Evolutionary conservation across 371 early-diverging fungal genomes (phyloP).

Genomic region (Zychaea mexicana): DNA sequence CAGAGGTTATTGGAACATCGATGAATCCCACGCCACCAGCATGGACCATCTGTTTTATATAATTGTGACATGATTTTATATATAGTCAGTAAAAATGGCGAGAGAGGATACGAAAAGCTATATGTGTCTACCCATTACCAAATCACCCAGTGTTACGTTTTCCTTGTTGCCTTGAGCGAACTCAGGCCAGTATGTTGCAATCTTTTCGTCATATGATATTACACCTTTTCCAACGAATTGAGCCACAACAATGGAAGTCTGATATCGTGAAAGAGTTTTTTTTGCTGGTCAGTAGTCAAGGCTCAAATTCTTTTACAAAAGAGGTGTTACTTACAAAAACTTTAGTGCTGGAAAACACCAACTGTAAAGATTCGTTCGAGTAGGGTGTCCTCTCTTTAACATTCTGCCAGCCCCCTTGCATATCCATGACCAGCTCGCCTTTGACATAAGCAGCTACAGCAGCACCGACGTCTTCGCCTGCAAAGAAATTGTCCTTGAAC

Average conservation of each 20-base stretch:
- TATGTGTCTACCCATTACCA: conserved; percentile 25
- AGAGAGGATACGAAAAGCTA: not conserved
- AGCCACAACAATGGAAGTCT: conserved; percentile 58
- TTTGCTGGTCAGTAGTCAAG: too few species aligned
- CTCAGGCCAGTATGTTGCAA: conserved; percentile 77
- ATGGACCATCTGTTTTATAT: conserved; percentile 51
- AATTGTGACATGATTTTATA: too few species aligned
- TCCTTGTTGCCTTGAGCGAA: conserved; percentile 76
- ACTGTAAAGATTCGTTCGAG: conserved; percentile 56
- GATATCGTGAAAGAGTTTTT: too few species aligned
- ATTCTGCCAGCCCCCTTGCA: conserved; percentile 70
- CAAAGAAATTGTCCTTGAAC: conserved; percentile 34
- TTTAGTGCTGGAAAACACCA: conserved; percentile 72
- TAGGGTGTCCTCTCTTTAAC: conserved; percentile 37
- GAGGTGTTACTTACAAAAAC: conserved; percentile 41
- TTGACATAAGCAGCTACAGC: conserved; percentile 56
- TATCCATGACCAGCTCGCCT: conserved; percentile 59
- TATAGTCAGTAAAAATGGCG: not conserved
- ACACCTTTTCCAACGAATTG: conserved; percentile 62
- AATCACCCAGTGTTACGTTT: conserved; percentile 63
- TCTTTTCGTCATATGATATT: conserved; percentile 53
- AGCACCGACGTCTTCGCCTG: conserved; percentile 56
- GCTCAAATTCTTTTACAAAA: too few species aligned
- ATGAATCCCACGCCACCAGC: conserved; percentile 64
- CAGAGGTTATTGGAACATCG: conserved; percentile 44